Base-by-base conservation (phyloP, 345 rosid genomes). In the Arabis alpina region DNA sequence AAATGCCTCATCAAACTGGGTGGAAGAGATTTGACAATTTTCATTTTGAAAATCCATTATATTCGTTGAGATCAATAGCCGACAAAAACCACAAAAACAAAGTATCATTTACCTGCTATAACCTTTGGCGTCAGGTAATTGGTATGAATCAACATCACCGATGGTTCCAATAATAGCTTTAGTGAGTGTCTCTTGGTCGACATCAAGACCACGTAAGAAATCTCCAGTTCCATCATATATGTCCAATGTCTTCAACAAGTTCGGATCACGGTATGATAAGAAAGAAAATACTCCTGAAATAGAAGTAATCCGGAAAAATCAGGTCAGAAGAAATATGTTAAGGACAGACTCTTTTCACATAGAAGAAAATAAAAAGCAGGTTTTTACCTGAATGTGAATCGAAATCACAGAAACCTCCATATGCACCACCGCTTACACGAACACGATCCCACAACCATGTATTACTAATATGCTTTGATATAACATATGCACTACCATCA, bases 391-490 rank as follows among this genome's bases (percentile, higher is more conserved):
- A 91, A 78, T 91, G 93, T 23, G 93, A 82, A 84, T 94, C 98
- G 4, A 94, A 89, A 79, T 91, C 88, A 16, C 98, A 89, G 76
- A 91, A 91, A 54, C 99, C 98, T 55, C 99, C 99, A 80, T 94
- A 94, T 61, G 98, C 99, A 61, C 99, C 99, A 28, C 99, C 99
- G 25, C 97, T 89, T 39, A 93, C 96, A 64, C 97, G 91, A 61
- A 91, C 95, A 54, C 95, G 90, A 64, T 94, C 96, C 99, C 99
- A 94, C 83, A 94, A 78, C 99, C 99, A 94, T 49, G 97, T 84
- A 39, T 85, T 88, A 68, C 90, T 89, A 58, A 94, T 89, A 75
- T 89, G 68, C 73, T 89, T 91, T 56, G 97, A 91, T 76, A 94
- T 88, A 36, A 94, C 97, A 79, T 94, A 89, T 24, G 96, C 86